Evolutionary conservation across 306 rosid genomes (phyloP).

Genomic region (Argentina anserina): DNA sequence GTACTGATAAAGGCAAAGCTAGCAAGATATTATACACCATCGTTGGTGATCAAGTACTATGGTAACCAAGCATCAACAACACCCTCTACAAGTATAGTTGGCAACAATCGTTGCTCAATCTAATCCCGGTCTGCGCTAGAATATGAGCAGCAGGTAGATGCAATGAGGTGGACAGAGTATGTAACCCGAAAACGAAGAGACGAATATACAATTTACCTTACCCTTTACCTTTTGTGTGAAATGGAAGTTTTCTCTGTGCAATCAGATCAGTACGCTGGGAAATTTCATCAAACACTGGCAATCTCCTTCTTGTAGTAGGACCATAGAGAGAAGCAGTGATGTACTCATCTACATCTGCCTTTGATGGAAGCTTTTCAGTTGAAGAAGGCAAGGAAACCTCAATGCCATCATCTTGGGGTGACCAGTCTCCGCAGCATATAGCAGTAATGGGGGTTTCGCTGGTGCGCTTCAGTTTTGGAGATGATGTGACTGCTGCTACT

Average conservation of each 20-base stretch:
- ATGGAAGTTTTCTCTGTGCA: constrained; percentile 15
- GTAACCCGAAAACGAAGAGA: constrained; percentile 9
- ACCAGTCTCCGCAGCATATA: constrained; percentile 43
- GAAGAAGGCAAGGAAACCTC: constrained; percentile 39
- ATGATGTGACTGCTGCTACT: constrained; percentile 20
- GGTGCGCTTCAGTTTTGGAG: constrained; percentile 1
- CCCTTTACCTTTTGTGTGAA: background rate
- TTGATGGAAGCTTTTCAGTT: constrained; percentile 27
- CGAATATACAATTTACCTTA: constrained; percentile 14
- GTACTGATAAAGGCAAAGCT: background rate
- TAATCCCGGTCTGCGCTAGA: background rate
- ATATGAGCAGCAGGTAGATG: background rate
- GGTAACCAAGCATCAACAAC: no score
- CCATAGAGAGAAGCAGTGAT: constrained; percentile 30
- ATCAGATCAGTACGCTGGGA: constrained; percentile 13
- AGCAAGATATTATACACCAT: background rate
- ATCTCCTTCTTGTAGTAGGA: constrained; percentile 30
- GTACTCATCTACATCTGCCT: constrained; percentile 39
- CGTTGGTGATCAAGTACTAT: background rate
- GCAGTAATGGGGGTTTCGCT: background rate
- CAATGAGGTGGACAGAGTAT: background rate
- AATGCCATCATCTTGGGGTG: constrained; percentile 68
- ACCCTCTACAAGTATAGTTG: no score
- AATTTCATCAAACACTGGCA: constrained; percentile 41
- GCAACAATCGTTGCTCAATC: background rate